These are phyloP conservation scores for Pleurotus tuoliensis DNA, from an alignment of 768 basidiomycete genomes.

Conservation along the genomic window DNA sequence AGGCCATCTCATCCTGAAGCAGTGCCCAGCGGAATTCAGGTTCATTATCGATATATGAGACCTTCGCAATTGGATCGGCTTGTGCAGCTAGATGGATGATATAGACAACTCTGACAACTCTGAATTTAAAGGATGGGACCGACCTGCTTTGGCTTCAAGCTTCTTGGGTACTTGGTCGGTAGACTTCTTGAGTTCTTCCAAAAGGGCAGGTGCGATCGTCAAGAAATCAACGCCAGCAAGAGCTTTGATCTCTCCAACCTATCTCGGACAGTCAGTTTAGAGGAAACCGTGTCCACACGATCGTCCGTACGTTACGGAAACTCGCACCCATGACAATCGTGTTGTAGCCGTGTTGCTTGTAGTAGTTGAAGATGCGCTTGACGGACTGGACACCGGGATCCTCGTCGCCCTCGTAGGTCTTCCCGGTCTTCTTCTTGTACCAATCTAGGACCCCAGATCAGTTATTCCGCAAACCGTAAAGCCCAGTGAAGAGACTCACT, in stretches of 20 bases:
- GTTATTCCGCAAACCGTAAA: not conserved
- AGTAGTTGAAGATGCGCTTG: conserved; percentile 97
- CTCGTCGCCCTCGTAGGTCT: conserved; percentile 83
- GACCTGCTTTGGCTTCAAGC: conserved; percentile 65
- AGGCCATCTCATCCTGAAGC: conserved; percentile 94
- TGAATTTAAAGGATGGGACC: conserved; percentile 15
- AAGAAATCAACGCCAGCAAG: conserved; percentile 97
- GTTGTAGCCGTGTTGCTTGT: conserved; percentile 97
- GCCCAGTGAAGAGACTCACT: conserved; percentile 46
- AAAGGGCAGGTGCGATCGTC: conserved; percentile 87
- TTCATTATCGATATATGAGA: conserved; percentile 87
- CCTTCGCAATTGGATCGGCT: conserved; percentile 68
- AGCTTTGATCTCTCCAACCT: conserved; percentile 90
- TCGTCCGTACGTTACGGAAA: conserved; percentile 85
- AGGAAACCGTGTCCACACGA: not conserved
- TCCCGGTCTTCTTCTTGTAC: conserved; percentile 91
- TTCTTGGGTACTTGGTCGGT: conserved; percentile 77
- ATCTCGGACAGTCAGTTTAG: conserved; percentile 9
- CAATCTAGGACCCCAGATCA: conserved; percentile 60
- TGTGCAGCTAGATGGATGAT: conserved; percentile 37
- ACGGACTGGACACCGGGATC: conserved; percentile 97
- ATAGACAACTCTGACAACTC: not conserved
- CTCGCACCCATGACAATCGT: conserved; percentile 99
- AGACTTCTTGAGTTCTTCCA: conserved; percentile 90
- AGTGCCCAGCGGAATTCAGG: conserved; percentile 94